Evolutionary conservation across 345 rosid genomes (phyloP).

Genomic region (Citrus sinensis): DNA sequence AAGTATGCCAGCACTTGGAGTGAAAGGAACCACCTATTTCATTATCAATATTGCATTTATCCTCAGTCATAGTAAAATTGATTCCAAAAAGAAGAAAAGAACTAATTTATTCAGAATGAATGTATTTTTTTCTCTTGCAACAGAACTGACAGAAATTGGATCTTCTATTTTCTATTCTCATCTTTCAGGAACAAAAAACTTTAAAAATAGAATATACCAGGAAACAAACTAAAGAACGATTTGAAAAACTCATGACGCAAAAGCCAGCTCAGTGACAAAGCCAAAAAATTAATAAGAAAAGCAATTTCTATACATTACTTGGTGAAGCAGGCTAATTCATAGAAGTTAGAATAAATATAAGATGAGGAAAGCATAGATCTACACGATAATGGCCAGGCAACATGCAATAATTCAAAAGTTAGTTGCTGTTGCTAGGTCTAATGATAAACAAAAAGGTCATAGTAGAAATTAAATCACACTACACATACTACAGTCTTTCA

Average conservation of each 20-base stretch:
- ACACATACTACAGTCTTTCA: background rate
- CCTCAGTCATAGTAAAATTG: background rate
- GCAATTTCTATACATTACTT: background rate
- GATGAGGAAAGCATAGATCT: background rate
- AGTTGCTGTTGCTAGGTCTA: background rate
- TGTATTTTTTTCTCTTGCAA: background rate
- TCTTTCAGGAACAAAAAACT: background rate
- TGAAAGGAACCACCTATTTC: slow-evolving; percentile 88
- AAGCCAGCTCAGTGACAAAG: background rate
- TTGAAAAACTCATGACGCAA: background rate
- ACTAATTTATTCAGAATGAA: background rate
- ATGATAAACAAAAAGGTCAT: background rate
- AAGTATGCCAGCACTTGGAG: slow-evolving; percentile 98
- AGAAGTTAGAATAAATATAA: background rate
- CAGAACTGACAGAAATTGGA: background rate
- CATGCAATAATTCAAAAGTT: background rate
- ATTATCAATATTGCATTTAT: slow-evolving; percentile 17
- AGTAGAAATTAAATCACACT: background rate
- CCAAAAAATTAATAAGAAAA: background rate
- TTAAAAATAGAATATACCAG: background rate
- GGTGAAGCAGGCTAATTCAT: background rate
- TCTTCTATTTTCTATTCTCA: background rate
- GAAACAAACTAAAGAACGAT: background rate
- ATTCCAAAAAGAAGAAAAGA: background rate
- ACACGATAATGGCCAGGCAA: background rate